phyloP scores from a whole-genome alignment of 495 filamentous ascomycete genomes.

The Neurospora sp. region DNA sequence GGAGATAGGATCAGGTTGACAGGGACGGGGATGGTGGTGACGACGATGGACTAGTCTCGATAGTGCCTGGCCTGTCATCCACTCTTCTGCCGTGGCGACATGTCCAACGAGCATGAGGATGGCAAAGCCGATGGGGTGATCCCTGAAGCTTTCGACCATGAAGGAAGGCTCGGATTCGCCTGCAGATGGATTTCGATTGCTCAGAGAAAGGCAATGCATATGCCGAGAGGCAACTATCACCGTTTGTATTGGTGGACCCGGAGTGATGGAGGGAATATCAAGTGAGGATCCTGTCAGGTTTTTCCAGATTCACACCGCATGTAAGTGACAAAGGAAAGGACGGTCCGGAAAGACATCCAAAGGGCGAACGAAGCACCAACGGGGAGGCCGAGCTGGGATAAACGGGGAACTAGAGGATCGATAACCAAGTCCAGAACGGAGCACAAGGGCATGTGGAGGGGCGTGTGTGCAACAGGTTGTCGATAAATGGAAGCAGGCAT shows the following conservation, averaged over 20 bases:
- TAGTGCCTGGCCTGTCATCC: conserved; percentile 28
- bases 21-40: conserved; percentile 20
- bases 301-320: conserved; percentile 8
- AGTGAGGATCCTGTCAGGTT: conserved; percentile 13
- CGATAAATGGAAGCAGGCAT: conserved; percentile 8
- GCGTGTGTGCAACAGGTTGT: conserved; percentile 13
- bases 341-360: conserved; percentile 7
- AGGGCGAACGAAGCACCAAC: conserved; percentile 11
- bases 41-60: conserved; percentile 19
- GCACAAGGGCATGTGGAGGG: conserved; percentile 10
- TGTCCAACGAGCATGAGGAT: conserved; percentile 27
- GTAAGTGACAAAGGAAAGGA: conserved; percentile 17
- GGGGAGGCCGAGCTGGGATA: conserved; percentile 6
- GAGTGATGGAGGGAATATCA: conserved; percentile 9
- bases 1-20: conserved; percentile 20
- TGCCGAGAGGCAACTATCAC: conserved; percentile 25
- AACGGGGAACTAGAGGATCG: conserved; percentile 20
- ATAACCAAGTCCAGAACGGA: conserved; percentile 9
- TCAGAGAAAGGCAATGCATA: conserved; percentile 35
- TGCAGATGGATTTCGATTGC: conserved; percentile 30
- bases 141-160: conserved; percentile 22
- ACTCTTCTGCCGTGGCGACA: conserved; percentile 42
- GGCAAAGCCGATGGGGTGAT: conserved; percentile 26
- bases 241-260: conserved; percentile 24
- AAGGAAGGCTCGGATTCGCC: conserved; percentile 27